These are phyloP conservation scores for Fusarium concolor DNA, from an alignment of 2,329 filamentous ascomycete species.

Conservation along the genomic window DNA sequence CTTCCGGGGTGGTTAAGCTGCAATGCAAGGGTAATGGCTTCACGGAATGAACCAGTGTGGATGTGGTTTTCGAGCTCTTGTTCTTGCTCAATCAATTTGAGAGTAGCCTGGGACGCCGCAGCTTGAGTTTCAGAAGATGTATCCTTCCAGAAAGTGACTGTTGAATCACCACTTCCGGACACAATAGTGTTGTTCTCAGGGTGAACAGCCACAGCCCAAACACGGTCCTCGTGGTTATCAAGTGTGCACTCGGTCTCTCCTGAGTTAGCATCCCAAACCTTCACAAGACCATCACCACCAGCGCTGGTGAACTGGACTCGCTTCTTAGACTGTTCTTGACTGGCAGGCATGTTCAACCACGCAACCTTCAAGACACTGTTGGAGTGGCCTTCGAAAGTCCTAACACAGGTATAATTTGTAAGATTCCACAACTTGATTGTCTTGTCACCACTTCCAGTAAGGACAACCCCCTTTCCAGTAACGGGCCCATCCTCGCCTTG, in stretches of 20 bases:
- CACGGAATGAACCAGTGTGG: constrained; percentile 85
- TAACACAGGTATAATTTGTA: constrained; percentile 88
- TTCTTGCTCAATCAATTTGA: constrained; percentile 89
- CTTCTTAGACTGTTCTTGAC: constrained; percentile 65
- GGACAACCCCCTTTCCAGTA: constrained; percentile 82
- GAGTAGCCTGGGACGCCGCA: constrained; percentile 77
- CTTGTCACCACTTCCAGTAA: constrained; percentile 95
- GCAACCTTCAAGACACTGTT: constrained; percentile 94
- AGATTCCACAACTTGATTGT: constrained; percentile 96
- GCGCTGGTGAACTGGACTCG: constrained; percentile 83
- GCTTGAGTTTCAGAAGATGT: constrained; percentile 84
- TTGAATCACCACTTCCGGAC: constrained; percentile 92
- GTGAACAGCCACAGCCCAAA: constrained; percentile 88
- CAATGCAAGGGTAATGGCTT: constrained; percentile 91
- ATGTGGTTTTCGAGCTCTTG: constrained; percentile 95
- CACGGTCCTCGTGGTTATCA: constrained; percentile 96
- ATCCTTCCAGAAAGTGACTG: constrained; percentile 95
- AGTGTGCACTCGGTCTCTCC: constrained; percentile 90
- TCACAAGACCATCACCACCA: constrained; percentile 93
- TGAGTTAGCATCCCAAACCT: constrained; percentile 90
- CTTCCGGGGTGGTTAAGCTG: constrained; percentile 94
- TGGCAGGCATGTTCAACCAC: constrained; percentile 75
- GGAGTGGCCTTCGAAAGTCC: constrained; percentile 95
- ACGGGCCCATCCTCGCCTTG: constrained; percentile 78
- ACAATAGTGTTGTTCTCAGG: constrained; percentile 78